A percentile compares a stretch with the other conserved stretches of the same genome.
Conservation (phyloP, 257 asterid genomes). For the Pogostemon cablin region DNA sequence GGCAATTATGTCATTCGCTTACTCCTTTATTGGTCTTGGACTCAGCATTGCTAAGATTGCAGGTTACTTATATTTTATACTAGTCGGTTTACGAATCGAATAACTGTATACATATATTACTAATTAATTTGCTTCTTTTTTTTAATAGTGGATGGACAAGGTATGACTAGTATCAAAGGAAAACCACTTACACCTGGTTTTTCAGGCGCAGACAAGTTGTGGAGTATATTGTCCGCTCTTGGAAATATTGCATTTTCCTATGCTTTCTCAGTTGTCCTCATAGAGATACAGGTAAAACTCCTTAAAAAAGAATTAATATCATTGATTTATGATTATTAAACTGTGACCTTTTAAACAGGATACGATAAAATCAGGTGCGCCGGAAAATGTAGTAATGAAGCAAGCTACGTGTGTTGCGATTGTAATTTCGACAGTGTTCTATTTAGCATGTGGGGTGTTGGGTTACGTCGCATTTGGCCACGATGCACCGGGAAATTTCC, state of each 20-base stretch:
- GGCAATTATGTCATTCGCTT: conserved; percentile 76
- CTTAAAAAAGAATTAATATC: neutral
- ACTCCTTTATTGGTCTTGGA: conserved; percentile 63
- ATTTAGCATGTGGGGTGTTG: conserved; percentile 56
- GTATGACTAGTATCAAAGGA: conserved; percentile 55
- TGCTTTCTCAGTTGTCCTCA: conserved; percentile 59
- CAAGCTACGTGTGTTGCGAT: conserved; percentile 46
- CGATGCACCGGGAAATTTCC: conserved; percentile 74
- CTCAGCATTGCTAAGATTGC: conserved; percentile 57
- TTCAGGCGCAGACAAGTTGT: conserved; percentile 57
- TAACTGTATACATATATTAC: neutral
- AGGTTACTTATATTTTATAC: conserved; percentile 31
- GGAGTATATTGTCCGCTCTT: conserved; percentile 63
- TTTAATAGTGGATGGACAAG: conserved; percentile 31
- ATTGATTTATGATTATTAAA: no score
- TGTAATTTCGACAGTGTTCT: conserved; percentile 50
- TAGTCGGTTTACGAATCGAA: no score
- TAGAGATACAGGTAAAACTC: conserved; percentile 59
- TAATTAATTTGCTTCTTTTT: neutral
- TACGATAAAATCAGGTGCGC: conserved; percentile 50
- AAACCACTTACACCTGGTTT: conserved; percentile 38
- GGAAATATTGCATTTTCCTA: conserved; percentile 81
- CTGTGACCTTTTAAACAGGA: conserved; percentile 40
- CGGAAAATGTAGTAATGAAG: conserved; percentile 64
- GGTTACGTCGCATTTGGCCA: conserved; percentile 83